Evolutionary conservation across 2,329 filamentous ascomycete species (phyloP).

Genomic region (Verticillium nubilum): DNA sequence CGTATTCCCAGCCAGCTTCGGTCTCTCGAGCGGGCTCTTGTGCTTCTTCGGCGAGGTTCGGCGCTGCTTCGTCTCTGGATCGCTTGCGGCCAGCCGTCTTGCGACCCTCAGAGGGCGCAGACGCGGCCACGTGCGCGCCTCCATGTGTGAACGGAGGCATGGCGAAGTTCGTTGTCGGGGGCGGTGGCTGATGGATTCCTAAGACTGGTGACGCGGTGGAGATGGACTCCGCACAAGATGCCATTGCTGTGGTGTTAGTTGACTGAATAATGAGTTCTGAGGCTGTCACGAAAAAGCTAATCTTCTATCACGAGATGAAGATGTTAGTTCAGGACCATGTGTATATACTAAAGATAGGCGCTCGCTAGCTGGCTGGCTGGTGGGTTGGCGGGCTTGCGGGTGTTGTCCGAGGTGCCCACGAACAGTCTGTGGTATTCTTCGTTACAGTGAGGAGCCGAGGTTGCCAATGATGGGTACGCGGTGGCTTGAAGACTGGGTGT

Average conservation of each 20-base stretch:
- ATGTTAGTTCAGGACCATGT: background rate
- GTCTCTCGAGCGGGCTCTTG: constrained; percentile 40
- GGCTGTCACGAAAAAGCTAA: background rate
- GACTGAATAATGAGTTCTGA: constrained; percentile 19
- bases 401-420: too few species aligned
- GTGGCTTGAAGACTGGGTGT: too few species aligned
- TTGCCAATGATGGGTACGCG: too few species aligned
- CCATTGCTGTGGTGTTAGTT: constrained; percentile 29
- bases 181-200: constrained; percentile 27
- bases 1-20: constrained; percentile 63
- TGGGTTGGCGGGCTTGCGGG: too few species aligned
- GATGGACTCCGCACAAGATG: constrained; percentile 36
- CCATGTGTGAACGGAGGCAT: constrained; percentile 32
- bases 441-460: too few species aligned
- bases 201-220: constrained; percentile 39
- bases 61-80: constrained; percentile 66
- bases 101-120: constrained; percentile 17
- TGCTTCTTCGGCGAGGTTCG: constrained; percentile 59
- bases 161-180: constrained; percentile 24
- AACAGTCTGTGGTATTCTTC: too few species aligned
- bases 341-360: background rate
- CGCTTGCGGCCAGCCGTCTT: constrained; percentile 64
- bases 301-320: background rate
- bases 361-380: background rate
- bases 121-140: background rate